A percentile compares a stretch with the other conserved stretches of the same genome.
Evolutionary conservation across 192 early-diverging fungal species (phyloP).

Genomic region (Coemansia sp.): DNA sequence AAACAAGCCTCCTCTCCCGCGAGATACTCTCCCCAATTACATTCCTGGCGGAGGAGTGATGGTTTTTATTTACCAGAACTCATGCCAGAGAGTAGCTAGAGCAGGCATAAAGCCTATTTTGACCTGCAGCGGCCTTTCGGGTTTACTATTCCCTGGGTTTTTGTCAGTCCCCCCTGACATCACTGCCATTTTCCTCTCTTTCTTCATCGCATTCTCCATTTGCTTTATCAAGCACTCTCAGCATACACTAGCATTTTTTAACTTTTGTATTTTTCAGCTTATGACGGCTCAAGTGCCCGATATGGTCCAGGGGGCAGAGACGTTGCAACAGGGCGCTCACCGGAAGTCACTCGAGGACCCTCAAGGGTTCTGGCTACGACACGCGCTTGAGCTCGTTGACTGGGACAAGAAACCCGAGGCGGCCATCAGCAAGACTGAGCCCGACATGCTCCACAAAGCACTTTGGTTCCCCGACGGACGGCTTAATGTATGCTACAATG

Average conservation of each 20-base stretch:
- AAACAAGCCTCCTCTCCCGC: neutral
- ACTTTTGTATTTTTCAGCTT: neutral
- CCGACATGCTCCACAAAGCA: slow-evolving; percentile 34
- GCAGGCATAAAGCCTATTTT: too few relatives aligned
- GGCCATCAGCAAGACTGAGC: slow-evolving; percentile 22
- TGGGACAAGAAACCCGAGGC: slow-evolving; percentile 34
- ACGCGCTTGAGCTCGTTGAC: slow-evolving; percentile 48
- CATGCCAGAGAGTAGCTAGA: neutral
- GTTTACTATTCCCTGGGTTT: neutral
- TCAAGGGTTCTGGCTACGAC: slow-evolving; percentile 49
- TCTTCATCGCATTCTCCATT: neutral
- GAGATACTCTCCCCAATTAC: neutral
- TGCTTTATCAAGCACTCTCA: neutral
- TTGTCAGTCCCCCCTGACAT: neutral
- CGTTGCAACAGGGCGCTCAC: slow-evolving; percentile 37
- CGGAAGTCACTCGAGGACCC: slow-evolving; percentile 41
- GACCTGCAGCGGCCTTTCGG: neutral
- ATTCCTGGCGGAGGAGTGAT: neutral
- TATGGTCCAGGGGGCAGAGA: neutral
- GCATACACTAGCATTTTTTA: neutral
- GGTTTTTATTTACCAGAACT: neutral
- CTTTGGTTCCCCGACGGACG: slow-evolving; percentile 73
- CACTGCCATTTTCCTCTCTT: neutral
- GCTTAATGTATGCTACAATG: slow-evolving; percentile 84
- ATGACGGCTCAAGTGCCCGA: neutral